A percentile compares a stretch with the other conserved stretches of the same genome.
Conservation (phyloP, 2,329 filamentous ascomycete genomes). For the Phialemoniopsis sp. region DNA sequence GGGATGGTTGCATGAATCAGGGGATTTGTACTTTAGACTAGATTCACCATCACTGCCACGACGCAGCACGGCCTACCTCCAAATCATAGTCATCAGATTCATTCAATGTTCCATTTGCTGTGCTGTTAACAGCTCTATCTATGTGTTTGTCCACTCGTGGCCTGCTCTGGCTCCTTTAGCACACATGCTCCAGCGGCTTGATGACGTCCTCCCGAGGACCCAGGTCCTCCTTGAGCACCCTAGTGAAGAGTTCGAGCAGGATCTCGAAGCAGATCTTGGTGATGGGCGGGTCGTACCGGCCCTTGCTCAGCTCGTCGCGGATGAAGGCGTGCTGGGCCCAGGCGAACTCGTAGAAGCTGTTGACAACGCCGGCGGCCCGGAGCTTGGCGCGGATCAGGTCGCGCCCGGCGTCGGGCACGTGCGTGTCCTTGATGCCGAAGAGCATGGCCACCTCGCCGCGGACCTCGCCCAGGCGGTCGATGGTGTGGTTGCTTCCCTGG, state of each 20-base stretch:
- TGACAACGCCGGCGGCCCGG: constrained; percentile 68
- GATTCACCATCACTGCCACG: no score
- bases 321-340: constrained; percentile 96
- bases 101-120: no score
- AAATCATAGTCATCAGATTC: no score
- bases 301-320: constrained; percentile 86
- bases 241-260: constrained; percentile 77
- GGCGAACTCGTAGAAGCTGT: constrained; percentile 85
- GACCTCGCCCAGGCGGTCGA: constrained; percentile 58
- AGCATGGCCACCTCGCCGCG: constrained; percentile 82
- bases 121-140: no score
- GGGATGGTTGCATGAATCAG: no score
- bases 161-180: no score
- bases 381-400: constrained; percentile 81
- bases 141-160: no score
- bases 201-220: constrained; percentile 61
- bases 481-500: constrained; percentile 42
- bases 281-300: constrained; percentile 86
- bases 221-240: constrained; percentile 74
- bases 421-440: constrained; percentile 86
- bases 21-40: no score
- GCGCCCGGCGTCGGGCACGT: constrained; percentile 78
- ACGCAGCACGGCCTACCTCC: no score
- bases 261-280: constrained; percentile 89
- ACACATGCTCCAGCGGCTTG: constrained; percentile 67